These are phyloP conservation scores for Desmodesmus armatus DNA, from an alignment of 139 green algal genomes.

Conservation along the genomic window DNA sequence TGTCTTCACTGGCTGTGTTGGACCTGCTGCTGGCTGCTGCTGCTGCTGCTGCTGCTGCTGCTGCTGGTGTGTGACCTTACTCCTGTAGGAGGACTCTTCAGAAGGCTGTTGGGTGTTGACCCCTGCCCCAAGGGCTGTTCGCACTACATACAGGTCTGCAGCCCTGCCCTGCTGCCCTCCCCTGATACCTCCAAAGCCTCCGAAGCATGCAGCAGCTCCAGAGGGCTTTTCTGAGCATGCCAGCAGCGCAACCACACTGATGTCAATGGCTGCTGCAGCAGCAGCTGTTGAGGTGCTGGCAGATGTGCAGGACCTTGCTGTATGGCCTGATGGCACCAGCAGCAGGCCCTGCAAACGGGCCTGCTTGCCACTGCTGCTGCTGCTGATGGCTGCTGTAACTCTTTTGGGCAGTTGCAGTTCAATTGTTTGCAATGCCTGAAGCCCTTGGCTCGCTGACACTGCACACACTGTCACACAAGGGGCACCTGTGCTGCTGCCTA, in stretches of 20 bases:
- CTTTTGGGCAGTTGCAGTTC: background rate
- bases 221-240: background rate
- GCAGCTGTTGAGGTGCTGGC: background rate
- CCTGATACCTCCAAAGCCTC: no score
- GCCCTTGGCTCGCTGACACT: background rate
- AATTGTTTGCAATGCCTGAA: conserved; percentile 9
- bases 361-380: background rate
- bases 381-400: no score
- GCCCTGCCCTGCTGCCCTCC: background rate
- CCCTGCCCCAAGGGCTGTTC: no score
- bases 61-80: background rate
- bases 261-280: background rate
- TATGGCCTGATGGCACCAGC: background rate
- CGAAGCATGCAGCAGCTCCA: background rate
- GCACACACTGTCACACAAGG: conserved; percentile 2
- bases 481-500: conserved; percentile 26
- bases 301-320: background rate
- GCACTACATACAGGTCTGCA: no score
- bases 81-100: background rate
- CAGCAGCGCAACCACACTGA: background rate
- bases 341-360: conserved; percentile 11
- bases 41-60: conserved; percentile 24
- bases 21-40: background rate
- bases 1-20: background rate
- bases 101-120: no score